Evolutionary conservation across 1,284 basidiomycete genomes (phyloP), one percentile per base, ranked within the genome.

Genomic region (Ganoderma multipileum): DNA sequence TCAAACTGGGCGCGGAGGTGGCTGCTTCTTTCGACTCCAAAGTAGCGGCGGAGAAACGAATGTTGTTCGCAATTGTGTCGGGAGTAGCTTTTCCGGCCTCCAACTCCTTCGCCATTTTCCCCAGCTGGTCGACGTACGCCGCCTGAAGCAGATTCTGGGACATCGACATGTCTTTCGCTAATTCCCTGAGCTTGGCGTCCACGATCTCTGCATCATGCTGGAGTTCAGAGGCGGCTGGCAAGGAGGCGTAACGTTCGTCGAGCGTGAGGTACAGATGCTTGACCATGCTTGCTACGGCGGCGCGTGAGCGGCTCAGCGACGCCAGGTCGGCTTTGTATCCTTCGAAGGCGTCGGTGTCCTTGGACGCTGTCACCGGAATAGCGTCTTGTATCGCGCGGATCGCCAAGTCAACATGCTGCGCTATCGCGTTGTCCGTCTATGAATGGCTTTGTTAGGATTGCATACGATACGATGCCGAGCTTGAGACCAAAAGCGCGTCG

Each of bases 51-150:
- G 12, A 18, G 2, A 30, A 9, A 1, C n/a, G 28, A 2, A 59
- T 20, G 28, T 54, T 44, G 3, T 44, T 44, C 23, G 61, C 61
- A 18, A 65, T 18, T 12, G 44, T 50, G n/a, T 61, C 30, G 16
- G 63, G 38, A 3, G 20, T 36, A 18, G n/a, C 39, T 3, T 30
- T 1, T 3, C 8, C 42, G 14, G 68, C 69, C 6, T 71, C 70
- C 5, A 76, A 39, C 18, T 63, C 16, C 16, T 55, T 16, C 0
- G 64, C 64, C 38, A 74, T 67, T 33, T 26, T 57, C 36, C 65
- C 71, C 20, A 76, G 60, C 39, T 74, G 69, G 36, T 71, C 61
- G 52, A 70, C 57, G 30, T 72, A 75, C 0, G 68, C 62, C 14
- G 64, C 64, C 2, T 67, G 61, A 8, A 50, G 36, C 20, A 71